A percentile compares a stretch with the other conserved stretches of the same genome.
Evolutionary conservation across 768 basidiomycete species (phyloP).

Genomic region (Collybiopsis luxurians): DNA sequence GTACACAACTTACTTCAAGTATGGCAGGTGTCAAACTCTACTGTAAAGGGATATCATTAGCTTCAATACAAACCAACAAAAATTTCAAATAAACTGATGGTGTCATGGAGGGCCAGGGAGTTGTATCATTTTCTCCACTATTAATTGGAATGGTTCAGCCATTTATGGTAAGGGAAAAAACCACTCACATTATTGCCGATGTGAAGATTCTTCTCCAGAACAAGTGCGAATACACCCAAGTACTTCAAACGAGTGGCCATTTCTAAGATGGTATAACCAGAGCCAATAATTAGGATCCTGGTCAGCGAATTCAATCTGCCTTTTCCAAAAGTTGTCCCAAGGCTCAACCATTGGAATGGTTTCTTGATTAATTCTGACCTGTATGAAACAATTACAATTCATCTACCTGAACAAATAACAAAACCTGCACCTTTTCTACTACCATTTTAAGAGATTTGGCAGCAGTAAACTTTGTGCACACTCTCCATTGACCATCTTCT

Average conservation of each 20-base stretch:
- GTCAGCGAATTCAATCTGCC: background rate
- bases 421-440: background rate
- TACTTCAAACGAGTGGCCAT: conserved; percentile 63
- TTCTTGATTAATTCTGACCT: background rate
- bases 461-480: background rate
- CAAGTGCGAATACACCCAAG: conserved; percentile 49
- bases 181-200: conserved; percentile 39
- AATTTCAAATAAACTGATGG: conserved; percentile 18
- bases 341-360: too few species aligned
- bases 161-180: too few species aligned
- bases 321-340: background rate
- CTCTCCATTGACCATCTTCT: background rate
- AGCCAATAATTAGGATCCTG: conserved; percentile 46
- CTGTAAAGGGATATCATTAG: too few species aligned
- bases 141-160: too few species aligned
- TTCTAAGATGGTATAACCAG: conserved; percentile 65
- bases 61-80: background rate
- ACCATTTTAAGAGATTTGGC: background rate
- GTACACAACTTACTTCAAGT: conserved; percentile 21
- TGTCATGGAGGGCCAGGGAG: conserved; percentile 37
- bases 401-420: background rate
- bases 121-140: conserved; percentile 45
- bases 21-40: conserved; percentile 41
- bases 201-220: conserved; percentile 54
- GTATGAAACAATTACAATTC: background rate